Base-by-base conservation (phyloP, 306 rosid genomes). In the Casuarina cunninghamiana region DNA sequence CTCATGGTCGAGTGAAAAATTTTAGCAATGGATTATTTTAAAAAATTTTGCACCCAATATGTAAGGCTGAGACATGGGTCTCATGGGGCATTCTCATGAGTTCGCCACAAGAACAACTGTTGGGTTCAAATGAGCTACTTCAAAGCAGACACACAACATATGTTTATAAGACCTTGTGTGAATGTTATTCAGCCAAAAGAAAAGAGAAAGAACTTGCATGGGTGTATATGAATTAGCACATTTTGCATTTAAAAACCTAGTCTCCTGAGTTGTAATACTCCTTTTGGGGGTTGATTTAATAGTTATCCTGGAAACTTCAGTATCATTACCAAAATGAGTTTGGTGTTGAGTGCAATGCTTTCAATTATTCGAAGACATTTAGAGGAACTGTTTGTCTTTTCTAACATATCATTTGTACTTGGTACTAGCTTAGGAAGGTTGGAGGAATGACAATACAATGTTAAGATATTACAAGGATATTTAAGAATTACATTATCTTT, bases 61-160 rank as follows among this genome's bases (percentile, higher is more conserved):
- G 49, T 41, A 41, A 66, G 50, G 71, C 50, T n/a, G 71, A 50
- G 50, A 8, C 50, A 50, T 66, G 71, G 49, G 71, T 67, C 71
- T 67, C 71, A 32, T 67, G 42, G 71, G 71, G 71, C 71, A 67
- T 4, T 67, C 71, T 42, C 71, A 41, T 41, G 50, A 6, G 32
- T 67, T 41, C 1, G 35, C 5, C 35, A 67, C 49, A 41, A 67
- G 42, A 26, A 26, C 32, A 42, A 41, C 71, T 16, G 3, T 42
- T 26, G 71, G 50, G 13, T 67, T 41, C 50, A 67, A 32, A 67
- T 41, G 71, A 67, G 71, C 50, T 67, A 67, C 35, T 17, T 67
- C 49, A n/a, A 67, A 67, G 42, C 46, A 8, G 46, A 15, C 71
- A 8, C 63, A 37, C n/a, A 26, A 26, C 32, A 26, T 35, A 3